Evolutionary conservation across 257 asterid genomes (phyloP), one percentile per base, ranked within the genome.

Genomic region (Solanum acaule): DNA sequence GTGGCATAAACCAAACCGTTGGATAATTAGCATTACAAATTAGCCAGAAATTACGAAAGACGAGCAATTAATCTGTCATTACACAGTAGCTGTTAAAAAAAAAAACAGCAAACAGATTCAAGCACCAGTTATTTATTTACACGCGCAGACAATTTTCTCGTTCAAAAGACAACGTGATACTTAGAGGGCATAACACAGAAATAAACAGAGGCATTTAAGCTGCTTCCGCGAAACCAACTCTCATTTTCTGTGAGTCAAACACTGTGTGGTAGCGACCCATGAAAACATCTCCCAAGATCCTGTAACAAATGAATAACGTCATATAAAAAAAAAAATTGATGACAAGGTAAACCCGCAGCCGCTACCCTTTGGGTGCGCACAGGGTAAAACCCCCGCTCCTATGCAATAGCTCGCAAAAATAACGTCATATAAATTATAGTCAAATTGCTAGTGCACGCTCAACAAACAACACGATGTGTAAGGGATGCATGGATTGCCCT

Each of bases 241-340:
- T 91, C 94, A 90, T 29, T 13, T 95, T 92, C 49, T 94, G 98
- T 27, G 90, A 95, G 84, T 95, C 98, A 37, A 95, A 95, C 87
- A 95, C 96, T 0, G 96, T 94, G 90, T 95, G 98, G 87, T 94
- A 95, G 40, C 70, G 93, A 6, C 98, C 98, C 97, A 94, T 94
- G 91, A 95, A 95, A 90, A 95, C 94, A 88, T 95, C 98, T 29
- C 98, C 98, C 88, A 95, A 88, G 81, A 95, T 92, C 98, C 98
- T 95, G 95, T 87, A 92, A 78, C 78, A 68, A 46, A 18, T 38
- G 77, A 81, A 81, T 10, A 44, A 46, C 27, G 1, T 46, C 40
- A n/a, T n/a, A n/a, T n/a, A n/a, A n/a, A n/a, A n/a, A n/a, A n/a
- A n/a, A n/a, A n/a, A n/a, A n/a, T n/a, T n/a, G n/a, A n/a, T n/a